Base-by-base conservation (phyloP, 1,284 basidiomycete species). In the Entoloma clypeatum region DNA sequence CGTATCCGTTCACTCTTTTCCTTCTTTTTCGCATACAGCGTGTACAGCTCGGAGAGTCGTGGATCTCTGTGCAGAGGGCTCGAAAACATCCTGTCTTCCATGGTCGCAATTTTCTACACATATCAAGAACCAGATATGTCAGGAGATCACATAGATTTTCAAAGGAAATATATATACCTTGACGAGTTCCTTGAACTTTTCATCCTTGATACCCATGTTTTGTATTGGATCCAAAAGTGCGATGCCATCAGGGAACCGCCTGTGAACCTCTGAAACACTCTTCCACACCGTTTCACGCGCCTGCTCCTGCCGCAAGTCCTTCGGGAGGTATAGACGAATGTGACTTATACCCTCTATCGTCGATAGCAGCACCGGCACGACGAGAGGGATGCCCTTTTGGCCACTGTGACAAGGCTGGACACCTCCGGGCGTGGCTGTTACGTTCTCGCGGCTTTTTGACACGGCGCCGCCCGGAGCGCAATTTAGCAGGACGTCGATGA, bases 121-220 rank as follows among this genome's bases (percentile, higher is more conserved):
- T 2, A 34, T 3, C 22, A 29, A 2, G 19, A 36, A n/a, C n/a
- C n/a, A n/a, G n/a, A n/a, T n/a, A n/a, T 16, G 29, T 16, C 6
- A 27, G 3, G 4, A 38, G 2, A n/a, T 25, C 5, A 7, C 7
- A 17, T 14, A 21, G 30, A 33, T 22, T 4, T n/a, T n/a, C 4
- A 17, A 8, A 41, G 5, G 13, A 16, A 35, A 16, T 18, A 19
- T n/a, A n/a, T n/a, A n/a, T 63, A 90, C 91, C 65, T 88, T 79
- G 41, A 95, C 75, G 3, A 99, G 75, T 42, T 84, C 82, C 56
- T 81, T 81, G 69, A 99, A 99, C 48, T 86, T 88, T 27, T 92
- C 88, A 57, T 99, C 96, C 49, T 87, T 89, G 61, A 99, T 97
- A 19, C 86, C 86, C 93, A 99, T 95, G 62, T 98, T 93, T 55